Evolutionary conservation across 1,139 yeast species (phyloP).

Genomic region (Pichia sp.): DNA sequence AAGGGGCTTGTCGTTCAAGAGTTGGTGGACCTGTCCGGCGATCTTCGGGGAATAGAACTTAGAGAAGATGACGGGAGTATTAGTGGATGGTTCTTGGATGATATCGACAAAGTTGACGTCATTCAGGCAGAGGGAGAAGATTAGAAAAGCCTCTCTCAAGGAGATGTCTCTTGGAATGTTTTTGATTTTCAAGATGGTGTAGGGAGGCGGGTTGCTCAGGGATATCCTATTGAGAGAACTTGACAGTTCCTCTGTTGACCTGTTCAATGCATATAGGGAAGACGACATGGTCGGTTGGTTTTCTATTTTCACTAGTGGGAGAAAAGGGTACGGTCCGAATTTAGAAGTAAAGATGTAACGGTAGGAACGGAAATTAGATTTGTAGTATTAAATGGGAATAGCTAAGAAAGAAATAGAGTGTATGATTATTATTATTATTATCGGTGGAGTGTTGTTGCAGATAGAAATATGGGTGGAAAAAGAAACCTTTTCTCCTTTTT

Average conservation of each 20-base stretch:
- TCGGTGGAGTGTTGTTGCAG: too few species aligned
- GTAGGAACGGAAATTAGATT: neutral
- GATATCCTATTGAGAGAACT: slow-evolving; percentile 28
- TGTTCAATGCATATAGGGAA: slow-evolving; percentile 11
- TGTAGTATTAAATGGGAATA: neutral
- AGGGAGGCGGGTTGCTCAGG: slow-evolving; percentile 28
- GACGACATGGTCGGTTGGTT: slow-evolving; percentile 22
- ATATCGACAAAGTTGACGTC: slow-evolving; percentile 57
- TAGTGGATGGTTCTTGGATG: slow-evolving; percentile 34
- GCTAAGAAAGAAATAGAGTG: too few species aligned
- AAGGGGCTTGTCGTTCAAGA: slow-evolving; percentile 60
- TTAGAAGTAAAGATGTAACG: neutral
- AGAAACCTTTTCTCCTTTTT: neutral
- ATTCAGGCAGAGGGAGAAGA: slow-evolving; percentile 78
- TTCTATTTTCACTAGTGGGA: too few species aligned
- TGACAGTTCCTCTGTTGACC: slow-evolving; percentile 19
- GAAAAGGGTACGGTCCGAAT: neutral
- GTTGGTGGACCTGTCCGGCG: slow-evolving; percentile 67
- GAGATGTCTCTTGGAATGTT: slow-evolving; percentile 74
- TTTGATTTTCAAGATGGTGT: slow-evolving; percentile 39
- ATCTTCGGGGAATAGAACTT: slow-evolving; percentile 60
- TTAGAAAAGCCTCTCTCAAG: slow-evolving; percentile 67
- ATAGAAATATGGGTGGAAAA: neutral
- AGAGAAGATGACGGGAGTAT: slow-evolving; percentile 46
- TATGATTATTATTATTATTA: too few species aligned